phyloP scores from a whole-genome alignment of 2,329 filamentous ascomycete genomes.

The Scedosporium minutisporum region DNA sequence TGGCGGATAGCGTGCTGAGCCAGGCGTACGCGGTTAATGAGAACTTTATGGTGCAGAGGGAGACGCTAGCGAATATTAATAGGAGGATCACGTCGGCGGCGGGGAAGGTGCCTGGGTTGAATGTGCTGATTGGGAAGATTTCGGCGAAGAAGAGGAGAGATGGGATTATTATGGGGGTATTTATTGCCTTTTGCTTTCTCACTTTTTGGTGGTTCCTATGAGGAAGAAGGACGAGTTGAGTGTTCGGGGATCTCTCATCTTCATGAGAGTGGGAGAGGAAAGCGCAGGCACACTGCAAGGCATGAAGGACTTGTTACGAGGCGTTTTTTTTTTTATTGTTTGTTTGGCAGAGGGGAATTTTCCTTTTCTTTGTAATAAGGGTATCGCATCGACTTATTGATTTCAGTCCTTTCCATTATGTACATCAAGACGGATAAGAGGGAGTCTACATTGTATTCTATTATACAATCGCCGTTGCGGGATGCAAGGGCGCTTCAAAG shows the following conservation, averaged over 20 bases:
- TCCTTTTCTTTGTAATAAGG: neutral
- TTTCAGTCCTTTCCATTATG: constrained; percentile 23
- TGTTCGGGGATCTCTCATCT: neutral
- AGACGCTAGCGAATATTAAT: constrained; percentile 82
- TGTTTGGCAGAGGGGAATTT: neutral
- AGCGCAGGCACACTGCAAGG: neutral
- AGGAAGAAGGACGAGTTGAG: constrained; percentile 13
- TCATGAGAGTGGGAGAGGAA: constrained; percentile 1
- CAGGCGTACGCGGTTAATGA: constrained; percentile 97
- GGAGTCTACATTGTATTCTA: constrained; percentile 2
- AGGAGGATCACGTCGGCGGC: constrained; percentile 81
- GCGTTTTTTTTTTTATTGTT: neutral
- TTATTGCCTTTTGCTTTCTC: constrained; percentile 87
- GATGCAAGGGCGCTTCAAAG: neutral
- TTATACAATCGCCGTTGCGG: constrained; percentile 8
- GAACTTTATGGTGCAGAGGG: constrained; percentile 76
- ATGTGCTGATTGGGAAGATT: constrained; percentile 83
- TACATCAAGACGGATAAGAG: constrained; percentile 21
- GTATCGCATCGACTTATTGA: constrained; percentile 13
- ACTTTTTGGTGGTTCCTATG: constrained; percentile 72
- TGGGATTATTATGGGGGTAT: constrained; percentile 82
- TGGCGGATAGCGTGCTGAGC: constrained; percentile 82
- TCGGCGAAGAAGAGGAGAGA: constrained; percentile 91
- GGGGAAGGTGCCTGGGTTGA: constrained; percentile 85
- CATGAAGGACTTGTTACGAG: neutral